phyloP scores from a whole-genome alignment of 73 alveolate species.

The Paramecium octaurelia region DNA sequence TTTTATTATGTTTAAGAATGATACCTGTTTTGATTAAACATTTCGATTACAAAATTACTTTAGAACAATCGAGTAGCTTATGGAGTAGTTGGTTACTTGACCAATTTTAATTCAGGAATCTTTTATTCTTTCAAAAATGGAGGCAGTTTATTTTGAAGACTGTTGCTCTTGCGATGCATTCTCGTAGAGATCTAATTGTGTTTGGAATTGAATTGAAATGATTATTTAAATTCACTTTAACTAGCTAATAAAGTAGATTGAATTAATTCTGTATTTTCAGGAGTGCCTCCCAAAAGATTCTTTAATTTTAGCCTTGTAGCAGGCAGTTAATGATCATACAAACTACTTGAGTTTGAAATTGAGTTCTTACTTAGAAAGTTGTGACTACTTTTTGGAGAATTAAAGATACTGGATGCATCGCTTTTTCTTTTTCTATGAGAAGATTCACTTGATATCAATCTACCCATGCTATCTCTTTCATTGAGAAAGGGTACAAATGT shows the following conservation, averaged over 20 bases:
- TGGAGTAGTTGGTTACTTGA: neutral
- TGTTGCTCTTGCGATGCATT: neutral
- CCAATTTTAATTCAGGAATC: neutral
- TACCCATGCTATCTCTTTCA: conserved; percentile 28
- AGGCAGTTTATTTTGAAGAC: neutral
- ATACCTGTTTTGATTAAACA: neutral
- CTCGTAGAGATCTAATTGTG: neutral
- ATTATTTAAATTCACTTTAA: conserved; percentile 16
- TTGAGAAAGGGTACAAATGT: conserved; percentile 32
- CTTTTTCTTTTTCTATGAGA: conserved; percentile 5
- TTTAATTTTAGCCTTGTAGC: neutral
- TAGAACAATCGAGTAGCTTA: neutral
- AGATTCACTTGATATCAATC: neutral
- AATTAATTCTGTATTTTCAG: neutral
- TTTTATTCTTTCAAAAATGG: neutral
- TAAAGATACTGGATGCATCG: neutral
- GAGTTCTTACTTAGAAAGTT: conserved; percentile 34
- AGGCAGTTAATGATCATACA: neutral
- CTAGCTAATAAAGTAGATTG: neutral
- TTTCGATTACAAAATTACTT: conserved; percentile 19
- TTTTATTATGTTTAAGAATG: neutral
- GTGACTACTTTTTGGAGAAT: neutral
- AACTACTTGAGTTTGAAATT: conserved; percentile 25
- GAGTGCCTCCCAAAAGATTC: conserved; percentile 7
- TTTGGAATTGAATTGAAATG: neutral